These are phyloP conservation scores for Monosporascus sp. DNA, from an alignment of 2,329 filamentous ascomycete species.

Conservation along the genomic window DNA sequence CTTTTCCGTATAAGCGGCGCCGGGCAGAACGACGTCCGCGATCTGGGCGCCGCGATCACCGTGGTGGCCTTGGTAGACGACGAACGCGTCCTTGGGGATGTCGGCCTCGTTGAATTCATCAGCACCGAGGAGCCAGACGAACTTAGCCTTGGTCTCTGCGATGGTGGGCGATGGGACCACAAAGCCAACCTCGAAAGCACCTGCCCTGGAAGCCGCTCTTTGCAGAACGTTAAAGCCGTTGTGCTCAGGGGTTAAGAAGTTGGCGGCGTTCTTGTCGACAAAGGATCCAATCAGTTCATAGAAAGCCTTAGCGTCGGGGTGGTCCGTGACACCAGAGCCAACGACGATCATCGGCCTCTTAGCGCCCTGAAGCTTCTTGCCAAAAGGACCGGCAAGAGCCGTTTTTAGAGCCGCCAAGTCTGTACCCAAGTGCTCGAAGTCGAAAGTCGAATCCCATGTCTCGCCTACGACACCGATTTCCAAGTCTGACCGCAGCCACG, in stretches of 20 bases:
- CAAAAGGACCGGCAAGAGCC: conserved; percentile 79
- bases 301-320: conserved; percentile 83
- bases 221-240: conserved; percentile 97
- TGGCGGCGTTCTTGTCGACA: conserved; percentile 86
- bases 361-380: conserved; percentile 82
- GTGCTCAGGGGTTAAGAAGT: conserved; percentile 87
- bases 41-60: conserved; percentile 90
- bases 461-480: conserved; percentile 90
- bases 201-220: conserved; percentile 83
- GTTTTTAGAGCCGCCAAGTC: conserved; percentile 78
- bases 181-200: conserved; percentile 95
- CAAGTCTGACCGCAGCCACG: conserved; percentile 92
- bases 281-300: conserved; percentile 88
- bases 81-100: conserved; percentile 91
- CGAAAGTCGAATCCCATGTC: conserved; percentile 88
- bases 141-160: conserved; percentile 82
- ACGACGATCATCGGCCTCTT: conserved; percentile 96
- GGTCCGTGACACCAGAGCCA: conserved; percentile 86
- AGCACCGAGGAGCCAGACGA: conserved; percentile 92
- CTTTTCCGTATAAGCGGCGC: conserved; percentile 96
- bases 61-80: conserved; percentile 97
- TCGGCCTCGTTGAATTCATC: conserved; percentile 83
- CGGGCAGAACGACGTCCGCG: conserved; percentile 88
- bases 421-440: conserved; percentile 83
- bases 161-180: conserved; percentile 77